Evolutionary conservation across 345 rosid species (phyloP).

Genomic region (Reutealis trisperma): DNA sequence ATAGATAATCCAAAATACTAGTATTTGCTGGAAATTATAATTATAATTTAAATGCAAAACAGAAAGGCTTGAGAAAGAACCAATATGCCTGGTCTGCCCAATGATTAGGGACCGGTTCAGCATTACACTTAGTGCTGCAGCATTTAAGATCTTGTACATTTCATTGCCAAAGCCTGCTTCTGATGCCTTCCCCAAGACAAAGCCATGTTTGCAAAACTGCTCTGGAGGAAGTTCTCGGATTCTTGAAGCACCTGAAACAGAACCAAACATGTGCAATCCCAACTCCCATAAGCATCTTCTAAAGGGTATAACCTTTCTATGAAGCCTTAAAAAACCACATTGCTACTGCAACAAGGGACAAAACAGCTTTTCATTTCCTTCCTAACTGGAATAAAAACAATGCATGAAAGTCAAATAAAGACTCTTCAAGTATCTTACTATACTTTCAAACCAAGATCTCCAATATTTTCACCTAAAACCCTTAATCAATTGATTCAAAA

Average conservation of each 20-base stretch:
- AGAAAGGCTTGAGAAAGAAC: slow-evolving; percentile 92
- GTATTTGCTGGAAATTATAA: background rate
- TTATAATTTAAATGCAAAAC: slow-evolving; percentile 24
- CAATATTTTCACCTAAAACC: background rate
- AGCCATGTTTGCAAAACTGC: slow-evolving; percentile 78
- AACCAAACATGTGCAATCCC: background rate
- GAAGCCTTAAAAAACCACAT: background rate
- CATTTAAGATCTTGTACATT: slow-evolving; percentile 92
- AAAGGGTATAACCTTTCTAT: background rate
- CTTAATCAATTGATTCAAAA: background rate
- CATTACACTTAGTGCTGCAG: slow-evolving; percentile 85
- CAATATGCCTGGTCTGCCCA: slow-evolving; percentile 99
- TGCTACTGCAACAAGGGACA: background rate
- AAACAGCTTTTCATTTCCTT: background rate
- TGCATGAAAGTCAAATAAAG: slow-evolving; percentile 2
- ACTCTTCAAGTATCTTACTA: background rate
- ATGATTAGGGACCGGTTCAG: slow-evolving; percentile 94
- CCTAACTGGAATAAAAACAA: background rate
- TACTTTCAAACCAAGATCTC: background rate
- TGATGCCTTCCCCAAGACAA: slow-evolving; percentile 86
- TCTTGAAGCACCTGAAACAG: slow-evolving; percentile 61
- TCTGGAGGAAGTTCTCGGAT: slow-evolving; percentile 75
- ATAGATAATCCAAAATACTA: background rate
- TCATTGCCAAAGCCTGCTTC: slow-evolving; percentile 99
- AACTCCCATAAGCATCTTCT: background rate